Percentiles rank a stretch among this genome's conserved stretches.
Conservation (phyloP, 2,329 filamentous ascomycete genomes). For the Apiospora koreana region DNA sequence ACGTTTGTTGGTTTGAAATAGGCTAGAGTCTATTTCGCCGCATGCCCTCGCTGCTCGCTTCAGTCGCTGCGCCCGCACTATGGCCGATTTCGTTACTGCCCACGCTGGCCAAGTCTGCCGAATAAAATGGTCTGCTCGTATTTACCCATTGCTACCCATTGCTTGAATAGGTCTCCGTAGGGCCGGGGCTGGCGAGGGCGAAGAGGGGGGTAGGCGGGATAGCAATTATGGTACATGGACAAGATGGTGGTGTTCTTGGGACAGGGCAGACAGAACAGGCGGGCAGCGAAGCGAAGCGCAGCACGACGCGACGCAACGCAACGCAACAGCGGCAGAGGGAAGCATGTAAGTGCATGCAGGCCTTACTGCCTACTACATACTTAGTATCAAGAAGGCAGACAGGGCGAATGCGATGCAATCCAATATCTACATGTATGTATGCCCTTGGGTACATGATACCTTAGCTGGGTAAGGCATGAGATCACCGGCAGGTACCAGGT, state of each 20-base stretch:
- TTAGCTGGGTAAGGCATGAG: conserved; percentile 1
- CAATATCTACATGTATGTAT: background rate
- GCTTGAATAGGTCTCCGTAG: background rate
- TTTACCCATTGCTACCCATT: conserved; percentile 8
- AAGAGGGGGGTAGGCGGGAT: background rate
- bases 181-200: background rate
- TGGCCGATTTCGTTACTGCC: background rate
- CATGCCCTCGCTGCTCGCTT: background rate
- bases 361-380: background rate
- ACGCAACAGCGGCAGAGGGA: background rate
- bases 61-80: background rate
- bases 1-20: conserved; percentile 2
- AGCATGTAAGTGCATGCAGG: background rate
- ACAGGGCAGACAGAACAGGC: background rate
- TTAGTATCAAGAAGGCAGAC: background rate
- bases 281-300: background rate
- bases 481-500: conserved; percentile 7
- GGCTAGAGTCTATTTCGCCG: conserved; percentile 9
- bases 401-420: background rate
- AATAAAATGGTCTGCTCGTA: background rate
- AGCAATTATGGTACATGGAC: too few relatives aligned
- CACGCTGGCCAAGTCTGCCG: background rate
- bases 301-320: background rate
- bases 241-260: conserved; percentile 3
- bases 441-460: background rate